Percentiles rank a stretch among this genome's conserved stretches.
Evolutionary conservation across 495 filamentous ascomycete genomes (phyloP).

Genomic region (Letharia columbiana): DNA sequence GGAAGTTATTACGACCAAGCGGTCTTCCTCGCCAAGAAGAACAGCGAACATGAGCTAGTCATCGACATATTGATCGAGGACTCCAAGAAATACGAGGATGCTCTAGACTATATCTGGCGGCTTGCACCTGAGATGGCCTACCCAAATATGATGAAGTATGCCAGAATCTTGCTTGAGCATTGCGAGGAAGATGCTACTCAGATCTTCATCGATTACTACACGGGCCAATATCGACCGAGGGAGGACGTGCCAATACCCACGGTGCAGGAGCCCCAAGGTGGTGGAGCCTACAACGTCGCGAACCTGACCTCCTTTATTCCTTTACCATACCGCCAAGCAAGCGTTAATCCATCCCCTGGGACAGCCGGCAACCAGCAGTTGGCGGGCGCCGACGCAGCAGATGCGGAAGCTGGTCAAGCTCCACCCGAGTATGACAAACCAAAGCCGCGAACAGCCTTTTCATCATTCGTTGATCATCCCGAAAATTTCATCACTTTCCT

Average conservation of each 20-base stretch:
- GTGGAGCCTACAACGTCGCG: constrained; percentile 63
- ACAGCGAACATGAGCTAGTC: constrained; percentile 87
- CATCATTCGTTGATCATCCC: constrained; percentile 90
- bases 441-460: constrained; percentile 84
- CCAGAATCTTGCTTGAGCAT: constrained; percentile 77
- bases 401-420: constrained; percentile 28
- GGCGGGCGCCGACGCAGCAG: constrained; percentile 26
- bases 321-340: constrained; percentile 70
- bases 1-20: constrained; percentile 97
- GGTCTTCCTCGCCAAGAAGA: constrained; percentile 88
- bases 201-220: constrained; percentile 89
- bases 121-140: constrained; percentile 80
- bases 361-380: constrained; percentile 29
- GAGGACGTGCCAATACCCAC: constrained; percentile 45
- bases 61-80: constrained; percentile 94
- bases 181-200: constrained; percentile 71
- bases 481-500: constrained; percentile 84
- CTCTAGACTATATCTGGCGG: constrained; percentile 82
- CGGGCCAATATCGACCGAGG: constrained; percentile 67
- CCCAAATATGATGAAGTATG: constrained; percentile 88
- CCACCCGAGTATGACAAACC: constrained; percentile 44
- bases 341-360: constrained; percentile 37
- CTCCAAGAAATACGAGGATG: constrained; percentile 77
- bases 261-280: constrained; percentile 47
- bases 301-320: constrained; percentile 77